Evolutionary conservation across 768 basidiomycete species (phyloP), one percentile per base, ranked within the genome.

Genomic region (Hygrocybe coccinea): DNA sequence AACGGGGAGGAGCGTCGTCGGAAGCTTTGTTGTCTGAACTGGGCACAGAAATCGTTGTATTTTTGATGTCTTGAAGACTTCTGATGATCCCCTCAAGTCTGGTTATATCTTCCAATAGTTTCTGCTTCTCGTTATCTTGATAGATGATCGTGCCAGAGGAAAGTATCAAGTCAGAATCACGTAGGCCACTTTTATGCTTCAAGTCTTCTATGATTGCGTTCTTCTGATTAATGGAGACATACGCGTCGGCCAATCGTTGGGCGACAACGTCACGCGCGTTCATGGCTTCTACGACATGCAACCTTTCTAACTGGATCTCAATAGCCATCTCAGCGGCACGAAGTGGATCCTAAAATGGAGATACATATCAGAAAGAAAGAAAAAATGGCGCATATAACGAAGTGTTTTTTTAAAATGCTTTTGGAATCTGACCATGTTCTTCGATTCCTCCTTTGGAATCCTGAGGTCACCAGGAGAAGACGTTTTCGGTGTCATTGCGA

Each of bases 191-290:
- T 52, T 74, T 74, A 53, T 71, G 69, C 59, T 80, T 76, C 43
- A 86, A 64, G 6, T 66, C 71, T 34, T 78, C 73, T 55, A 87
- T 78, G 6, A 71, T 64, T 19, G 74, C 71, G 1, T 77, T 74
- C 68, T 87, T 87, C 64, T 84, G 77, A n/a, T 78, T 77, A 60
- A 88, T 71, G 0, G 83, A 82, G 12, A 71, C 65, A 62, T 82
- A 85, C 9, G 84, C 84, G 45, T 82, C 78, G 33, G 78, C 73
- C 11, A 89, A 76, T 29, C 79, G 80, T 39, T 78, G 69, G 1
- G 86, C 78, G 14, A 77, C 79, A 29, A 75, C 77, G 62, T 89
- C 87, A 38, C 87, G 81, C 29, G 86, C 87, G 24, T 69, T 71
- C 51, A 84, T 65, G 1, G 83, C 84, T 62, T 88, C 85, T 19